Evolutionary conservation across 2,329 filamentous ascomycete species (phyloP).

Genomic region (Bipolaris zeicola): DNA sequence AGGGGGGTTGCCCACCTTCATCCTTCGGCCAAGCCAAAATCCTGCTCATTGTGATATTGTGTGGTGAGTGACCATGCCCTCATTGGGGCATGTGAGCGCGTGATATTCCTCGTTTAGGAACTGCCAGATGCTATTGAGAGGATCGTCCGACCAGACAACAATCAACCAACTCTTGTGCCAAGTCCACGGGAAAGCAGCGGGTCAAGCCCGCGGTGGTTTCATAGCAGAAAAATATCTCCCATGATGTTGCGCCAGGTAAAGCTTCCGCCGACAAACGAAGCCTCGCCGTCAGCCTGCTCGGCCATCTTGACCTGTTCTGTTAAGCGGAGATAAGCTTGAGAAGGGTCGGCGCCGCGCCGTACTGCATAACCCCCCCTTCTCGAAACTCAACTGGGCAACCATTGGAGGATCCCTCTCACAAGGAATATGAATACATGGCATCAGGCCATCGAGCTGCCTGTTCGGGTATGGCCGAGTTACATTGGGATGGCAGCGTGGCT

Average conservation of each 20-base stretch:
- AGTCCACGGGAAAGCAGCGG: slow-evolving; percentile 5
- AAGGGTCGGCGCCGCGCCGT: background rate
- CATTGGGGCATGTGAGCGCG: background rate
- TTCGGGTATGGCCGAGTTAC: slow-evolving; percentile 18
- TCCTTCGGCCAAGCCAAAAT: background rate
- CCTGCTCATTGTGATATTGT: background rate
- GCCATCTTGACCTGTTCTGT: slow-evolving; percentile 11
- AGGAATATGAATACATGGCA: slow-evolving; percentile 1
- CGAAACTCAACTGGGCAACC: background rate
- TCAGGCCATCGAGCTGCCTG: slow-evolving; percentile 23
- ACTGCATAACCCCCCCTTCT: background rate
- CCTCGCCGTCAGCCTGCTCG: slow-evolving; percentile 7
- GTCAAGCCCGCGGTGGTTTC: background rate
- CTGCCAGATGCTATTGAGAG: background rate
- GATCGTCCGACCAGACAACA: background rate
- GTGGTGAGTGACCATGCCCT: background rate
- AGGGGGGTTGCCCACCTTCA: background rate
- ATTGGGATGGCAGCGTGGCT: slow-evolving; percentile 7
- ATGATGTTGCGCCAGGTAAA: slow-evolving; percentile 8
- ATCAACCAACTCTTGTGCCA: slow-evolving; percentile 1
- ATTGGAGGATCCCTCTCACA: background rate
- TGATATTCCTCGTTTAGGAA: background rate
- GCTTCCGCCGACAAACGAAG: slow-evolving; percentile 12
- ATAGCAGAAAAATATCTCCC: background rate
- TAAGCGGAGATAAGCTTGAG: slow-evolving; percentile 8